phyloP scores from a whole-genome alignment of 345 rosid species.

The Brassica nigra region DNA sequence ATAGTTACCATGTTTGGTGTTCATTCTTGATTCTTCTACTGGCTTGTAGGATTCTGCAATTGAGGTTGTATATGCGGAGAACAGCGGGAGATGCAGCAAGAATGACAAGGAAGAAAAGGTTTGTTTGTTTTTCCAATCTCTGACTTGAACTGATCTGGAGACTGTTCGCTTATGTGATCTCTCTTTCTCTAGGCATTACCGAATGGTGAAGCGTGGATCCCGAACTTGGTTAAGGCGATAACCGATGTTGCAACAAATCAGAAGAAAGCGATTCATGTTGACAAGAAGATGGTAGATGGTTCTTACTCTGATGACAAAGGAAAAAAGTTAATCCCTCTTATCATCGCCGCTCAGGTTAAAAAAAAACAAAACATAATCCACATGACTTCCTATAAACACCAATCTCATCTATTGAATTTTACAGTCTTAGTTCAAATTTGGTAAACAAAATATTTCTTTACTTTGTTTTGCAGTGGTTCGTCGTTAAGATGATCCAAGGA shows the following conservation, averaged over 20 bases:
- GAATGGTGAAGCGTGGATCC: conserved; percentile 73
- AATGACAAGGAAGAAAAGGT: conserved; percentile 81
- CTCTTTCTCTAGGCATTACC: conserved; percentile 54
- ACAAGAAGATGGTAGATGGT: conserved; percentile 74
- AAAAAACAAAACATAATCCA: neutral
- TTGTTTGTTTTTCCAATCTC: neutral
- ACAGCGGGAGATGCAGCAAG: conserved; percentile 86
- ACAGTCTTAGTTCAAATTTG: conserved; percentile 12
- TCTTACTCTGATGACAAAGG: conserved; percentile 69
- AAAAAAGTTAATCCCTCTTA: conserved; percentile 61
- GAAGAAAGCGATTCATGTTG: conserved; percentile 55
- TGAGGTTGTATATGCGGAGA: conserved; percentile 70
- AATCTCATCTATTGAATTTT: neutral
- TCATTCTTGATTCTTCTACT: neutral
- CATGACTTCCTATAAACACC: no score
- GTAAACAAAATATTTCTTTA: neutral
- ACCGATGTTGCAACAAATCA: conserved; percentile 63
- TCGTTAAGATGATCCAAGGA: conserved; percentile 60
- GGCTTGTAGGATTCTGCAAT: conserved; percentile 52
- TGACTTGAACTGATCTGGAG: neutral
- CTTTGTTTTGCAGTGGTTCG: conserved; percentile 54
- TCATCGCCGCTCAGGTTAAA: conserved; percentile 70
- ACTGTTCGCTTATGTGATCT: neutral
- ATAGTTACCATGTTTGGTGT: neutral
- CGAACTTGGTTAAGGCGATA: conserved; percentile 61